A percentile compares a stretch with the other conserved stretches of the same genome.
These are phyloP conservation scores for Asterella californica DNA, from an alignment of 225 moss, liverwort and hornwort species.

Conservation along the genomic window DNA sequence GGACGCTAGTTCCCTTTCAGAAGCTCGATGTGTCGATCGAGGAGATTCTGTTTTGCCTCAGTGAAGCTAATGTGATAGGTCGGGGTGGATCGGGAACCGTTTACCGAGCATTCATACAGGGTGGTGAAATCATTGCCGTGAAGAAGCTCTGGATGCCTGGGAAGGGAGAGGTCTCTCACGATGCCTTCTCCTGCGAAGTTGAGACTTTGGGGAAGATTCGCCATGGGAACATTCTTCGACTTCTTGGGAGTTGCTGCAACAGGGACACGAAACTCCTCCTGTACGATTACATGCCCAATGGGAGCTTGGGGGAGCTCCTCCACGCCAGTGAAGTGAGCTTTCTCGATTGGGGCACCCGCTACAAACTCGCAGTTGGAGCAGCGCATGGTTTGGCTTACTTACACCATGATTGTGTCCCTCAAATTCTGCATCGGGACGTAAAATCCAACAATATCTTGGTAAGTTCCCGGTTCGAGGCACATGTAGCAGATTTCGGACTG, in stretches of 20 bases:
- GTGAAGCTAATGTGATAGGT: slow-evolving; percentile 38
- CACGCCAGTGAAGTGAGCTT: slow-evolving; percentile 27
- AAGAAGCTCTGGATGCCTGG: slow-evolving; percentile 45
- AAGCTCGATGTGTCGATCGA: slow-evolving; percentile 41
- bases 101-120: slow-evolving; percentile 34
- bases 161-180: slow-evolving; percentile 44
- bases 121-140: slow-evolving; percentile 38
- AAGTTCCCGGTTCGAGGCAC: slow-evolving; percentile 64
- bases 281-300: slow-evolving; percentile 48
- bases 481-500: slow-evolving; percentile 72
- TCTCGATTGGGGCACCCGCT: slow-evolving; percentile 40
- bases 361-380: slow-evolving; percentile 42
- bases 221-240: slow-evolving; percentile 46
- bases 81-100: slow-evolving; percentile 45
- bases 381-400: slow-evolving; percentile 46
- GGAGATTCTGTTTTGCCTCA: slow-evolving; percentile 31
- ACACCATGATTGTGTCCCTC: slow-evolving; percentile 59
- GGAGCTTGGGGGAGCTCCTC: slow-evolving; percentile 47
- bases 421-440: slow-evolving; percentile 78
- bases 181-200: slow-evolving; percentile 44
- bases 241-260: slow-evolving; percentile 45
- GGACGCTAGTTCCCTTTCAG: slow-evolving; percentile 43
- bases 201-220: slow-evolving; percentile 48
- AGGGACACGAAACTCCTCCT: slow-evolving; percentile 41
- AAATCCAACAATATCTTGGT: slow-evolving; percentile 76